Evolutionary conservation across 306 rosid genomes (phyloP).

Genomic region (Castanea crenata): DNA sequence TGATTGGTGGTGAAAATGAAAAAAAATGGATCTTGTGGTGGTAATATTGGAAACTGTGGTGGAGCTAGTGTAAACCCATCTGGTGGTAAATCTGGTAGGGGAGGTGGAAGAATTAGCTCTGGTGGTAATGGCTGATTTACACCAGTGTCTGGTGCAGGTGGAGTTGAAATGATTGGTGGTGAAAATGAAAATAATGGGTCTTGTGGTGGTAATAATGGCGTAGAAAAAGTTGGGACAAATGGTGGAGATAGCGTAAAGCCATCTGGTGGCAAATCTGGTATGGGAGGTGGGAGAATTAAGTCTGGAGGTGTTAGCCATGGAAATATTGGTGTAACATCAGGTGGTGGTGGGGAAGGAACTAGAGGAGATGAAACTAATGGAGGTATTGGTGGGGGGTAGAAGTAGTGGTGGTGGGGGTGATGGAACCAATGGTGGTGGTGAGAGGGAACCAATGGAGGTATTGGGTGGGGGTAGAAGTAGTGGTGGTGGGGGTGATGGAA

Average conservation of each 20-base stretch:
- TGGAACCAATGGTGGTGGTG: conserved; percentile 24
- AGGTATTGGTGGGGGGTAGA: conserved; percentile 38
- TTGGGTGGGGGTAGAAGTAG: conserved; percentile 27
- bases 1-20: conserved; percentile 33
- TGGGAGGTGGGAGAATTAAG: conserved; percentile 35
- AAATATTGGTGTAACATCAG: conserved; percentile 29
- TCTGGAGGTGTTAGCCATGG: conserved; percentile 58
- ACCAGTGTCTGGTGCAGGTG: background rate
- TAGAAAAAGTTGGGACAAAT: conserved; percentile 44
- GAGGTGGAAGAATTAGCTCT: conserved; percentile 37
- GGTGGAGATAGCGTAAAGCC: conserved; percentile 45
- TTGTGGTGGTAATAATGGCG: conserved; percentile 36
- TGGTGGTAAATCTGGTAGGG: conserved; percentile 31
- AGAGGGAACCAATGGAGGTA: background rate
- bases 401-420: conserved; percentile 29
- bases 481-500: conserved; percentile 31
- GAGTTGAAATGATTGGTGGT: conserved; percentile 14
- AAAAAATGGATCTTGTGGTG: conserved; percentile 40
- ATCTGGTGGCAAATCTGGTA: conserved; percentile 28
- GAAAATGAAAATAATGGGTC: conserved; percentile 15
- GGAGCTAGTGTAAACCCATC: conserved; percentile 37
- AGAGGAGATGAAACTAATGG: conserved; percentile 45
- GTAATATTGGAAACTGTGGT: conserved; percentile 29
- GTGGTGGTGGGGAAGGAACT: conserved; percentile 39
- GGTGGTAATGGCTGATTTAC: conserved; percentile 28